phyloP scores from a whole-genome alignment of 169 alveolate genomes.

The Eimeria maxima region DNA sequence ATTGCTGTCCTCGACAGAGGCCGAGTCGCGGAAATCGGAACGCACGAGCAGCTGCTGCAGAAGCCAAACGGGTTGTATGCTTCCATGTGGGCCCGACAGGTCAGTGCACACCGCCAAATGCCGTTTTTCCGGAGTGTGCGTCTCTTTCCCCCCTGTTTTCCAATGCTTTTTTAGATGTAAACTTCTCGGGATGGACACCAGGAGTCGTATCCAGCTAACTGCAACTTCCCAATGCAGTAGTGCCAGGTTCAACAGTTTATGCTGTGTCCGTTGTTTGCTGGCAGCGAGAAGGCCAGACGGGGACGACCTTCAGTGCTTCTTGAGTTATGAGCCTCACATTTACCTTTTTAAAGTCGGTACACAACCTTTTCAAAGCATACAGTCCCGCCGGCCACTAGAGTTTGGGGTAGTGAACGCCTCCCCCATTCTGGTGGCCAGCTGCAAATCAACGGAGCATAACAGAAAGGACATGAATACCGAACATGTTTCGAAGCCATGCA shows the following conservation, averaged over 20 bases:
- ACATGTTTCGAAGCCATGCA: not conserved
- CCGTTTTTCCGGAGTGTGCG: not conserved
- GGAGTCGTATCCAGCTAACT: not conserved
- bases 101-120: not conserved
- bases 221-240: not conserved
- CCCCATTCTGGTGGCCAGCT: not conserved
- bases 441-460: not conserved
- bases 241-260: not conserved
- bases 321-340: not conserved
- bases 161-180: not conserved
- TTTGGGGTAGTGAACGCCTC: not conserved
- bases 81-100: constrained; percentile 76
- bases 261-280: not conserved
- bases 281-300: constrained; percentile 54
- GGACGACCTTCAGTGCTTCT: not conserved
- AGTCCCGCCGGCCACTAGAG: not conserved
- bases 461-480: not conserved
- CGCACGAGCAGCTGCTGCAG: constrained; percentile 83
- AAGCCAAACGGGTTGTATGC: constrained; percentile 60
- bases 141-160: not conserved
- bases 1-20: constrained; percentile 85
- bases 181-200: not conserved
- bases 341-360: not conserved
- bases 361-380: not conserved
- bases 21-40: constrained; percentile 85